These are phyloP conservation scores for Aureobasidium leucospermi DNA, from an alignment of 2,329 filamentous ascomycete genomes.

Conservation along the genomic window DNA sequence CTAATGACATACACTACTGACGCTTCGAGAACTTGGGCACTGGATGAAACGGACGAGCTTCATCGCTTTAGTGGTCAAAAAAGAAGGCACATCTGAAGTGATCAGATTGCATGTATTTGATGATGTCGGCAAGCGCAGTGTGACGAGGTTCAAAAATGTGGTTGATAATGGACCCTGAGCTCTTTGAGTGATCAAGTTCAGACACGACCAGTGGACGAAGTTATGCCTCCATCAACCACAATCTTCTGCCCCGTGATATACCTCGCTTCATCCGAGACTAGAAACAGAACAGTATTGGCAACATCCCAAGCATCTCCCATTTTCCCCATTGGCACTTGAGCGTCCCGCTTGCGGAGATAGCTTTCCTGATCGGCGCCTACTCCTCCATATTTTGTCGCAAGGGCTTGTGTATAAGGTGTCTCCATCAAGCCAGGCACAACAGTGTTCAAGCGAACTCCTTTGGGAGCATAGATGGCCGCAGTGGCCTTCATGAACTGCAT, in stretches of 20 bases:
- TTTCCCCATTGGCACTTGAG: neutral
- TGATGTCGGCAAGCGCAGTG: too few relatives aligned
- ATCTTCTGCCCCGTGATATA: conserved; percentile 12
- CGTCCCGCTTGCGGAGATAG: neutral
- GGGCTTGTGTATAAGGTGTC: neutral
- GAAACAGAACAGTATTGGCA: conserved; percentile 1
- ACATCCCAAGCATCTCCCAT: conserved; percentile 6
- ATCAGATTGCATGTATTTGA: too few relatives aligned
- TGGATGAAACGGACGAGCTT: too few relatives aligned
- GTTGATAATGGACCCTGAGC: too few relatives aligned
- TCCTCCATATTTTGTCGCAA: neutral
- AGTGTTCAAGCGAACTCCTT: neutral
- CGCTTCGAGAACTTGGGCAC: too few relatives aligned
- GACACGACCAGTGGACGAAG: neutral
- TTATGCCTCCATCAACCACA: conserved; percentile 9
- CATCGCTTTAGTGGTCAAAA: too few relatives aligned
- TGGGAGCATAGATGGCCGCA: neutral
- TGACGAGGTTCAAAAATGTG: too few relatives aligned
- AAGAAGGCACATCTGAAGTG: too few relatives aligned
- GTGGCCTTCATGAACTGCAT: neutral
- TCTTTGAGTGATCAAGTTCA: too few relatives aligned
- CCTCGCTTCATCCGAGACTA: conserved; percentile 10
- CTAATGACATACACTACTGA: too few relatives aligned
- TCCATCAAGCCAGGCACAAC: neutral
- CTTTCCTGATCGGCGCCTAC: neutral